Conservation (phyloP, 179 eudicot genomes). For the Vitellaria paradoxa region DNA sequence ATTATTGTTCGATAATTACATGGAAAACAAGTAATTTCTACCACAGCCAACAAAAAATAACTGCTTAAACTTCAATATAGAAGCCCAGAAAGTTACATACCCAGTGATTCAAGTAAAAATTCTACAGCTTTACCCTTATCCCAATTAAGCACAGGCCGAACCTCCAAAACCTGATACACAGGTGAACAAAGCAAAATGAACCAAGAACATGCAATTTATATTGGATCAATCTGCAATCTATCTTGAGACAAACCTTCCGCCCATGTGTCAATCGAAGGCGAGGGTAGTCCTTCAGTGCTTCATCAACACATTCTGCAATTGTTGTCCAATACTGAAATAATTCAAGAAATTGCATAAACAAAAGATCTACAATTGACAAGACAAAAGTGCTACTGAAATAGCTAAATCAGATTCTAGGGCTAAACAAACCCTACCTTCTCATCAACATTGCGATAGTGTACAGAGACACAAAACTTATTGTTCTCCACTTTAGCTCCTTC, state of each 20-base stretch:
- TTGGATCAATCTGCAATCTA: not conserved
- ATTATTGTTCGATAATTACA: not conserved
- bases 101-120: slow-evolving; percentile 88
- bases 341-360: slow-evolving; percentile 9
- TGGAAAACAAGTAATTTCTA: not conserved
- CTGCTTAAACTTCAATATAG: not conserved
- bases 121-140: slow-evolving; percentile 98
- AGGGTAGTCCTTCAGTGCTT: slow-evolving; percentile 60
- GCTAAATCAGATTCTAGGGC: not conserved
- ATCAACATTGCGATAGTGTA: slow-evolving; percentile 69
- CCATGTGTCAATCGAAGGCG: slow-evolving; percentile 81
- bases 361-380: not conserved
- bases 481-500: slow-evolving; percentile 75
- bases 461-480: slow-evolving; percentile 88
- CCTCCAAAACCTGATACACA: slow-evolving; percentile 64
- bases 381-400: not conserved
- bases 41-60: not conserved
- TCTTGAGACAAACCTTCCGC: slow-evolving; percentile 49
- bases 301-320: slow-evolving; percentile 54
- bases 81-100: slow-evolving; percentile 33
- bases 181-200: not conserved
- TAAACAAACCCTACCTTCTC: slow-evolving; percentile 52
- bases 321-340: slow-evolving; percentile 64
- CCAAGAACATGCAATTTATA: not conserved
- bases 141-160: slow-evolving; percentile 92